phyloP scores from a whole-genome alignment of 192 early-diverging fungal species.

The Spinellus fusiger region DNA sequence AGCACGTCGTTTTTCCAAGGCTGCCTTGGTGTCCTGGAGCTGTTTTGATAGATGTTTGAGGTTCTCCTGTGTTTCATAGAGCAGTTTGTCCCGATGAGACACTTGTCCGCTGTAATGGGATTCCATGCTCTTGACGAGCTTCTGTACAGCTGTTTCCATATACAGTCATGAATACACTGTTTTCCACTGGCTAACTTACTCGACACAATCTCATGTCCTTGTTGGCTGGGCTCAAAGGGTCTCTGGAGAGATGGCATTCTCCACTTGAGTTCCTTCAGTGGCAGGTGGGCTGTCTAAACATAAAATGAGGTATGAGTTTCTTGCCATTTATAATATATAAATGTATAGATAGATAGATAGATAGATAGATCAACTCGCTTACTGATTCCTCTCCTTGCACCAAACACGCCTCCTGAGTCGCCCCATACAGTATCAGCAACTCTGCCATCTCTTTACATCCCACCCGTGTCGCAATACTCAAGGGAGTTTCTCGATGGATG shows the following conservation, averaged over 20 bases:
- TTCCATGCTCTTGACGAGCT: constrained; percentile 64
- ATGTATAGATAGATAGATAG: no score
- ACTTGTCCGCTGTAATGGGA: constrained; percentile 58
- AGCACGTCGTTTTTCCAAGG: constrained; percentile 42
- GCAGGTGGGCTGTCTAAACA: no score
- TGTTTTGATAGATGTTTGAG: constrained; percentile 46
- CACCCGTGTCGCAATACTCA: constrained; percentile 81
- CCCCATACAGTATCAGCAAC: constrained; percentile 70
- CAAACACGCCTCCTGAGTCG: constrained; percentile 22
- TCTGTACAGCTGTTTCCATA: constrained; percentile 48
- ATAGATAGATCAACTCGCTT: neutral
- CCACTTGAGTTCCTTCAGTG: no score
- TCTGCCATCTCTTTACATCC: constrained; percentile 68
- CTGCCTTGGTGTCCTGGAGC: constrained; percentile 47
- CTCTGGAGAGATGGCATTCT: constrained; percentile 17
- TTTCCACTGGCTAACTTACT: constrained; percentile 1
- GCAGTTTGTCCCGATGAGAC: constrained; percentile 45
- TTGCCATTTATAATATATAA: no score
- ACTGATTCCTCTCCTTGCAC: neutral
- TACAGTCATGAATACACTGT: neutral
- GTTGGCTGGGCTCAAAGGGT: neutral
- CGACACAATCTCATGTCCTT: constrained; percentile 5
- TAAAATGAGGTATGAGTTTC: no score
- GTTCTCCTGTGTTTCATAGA: constrained; percentile 49
- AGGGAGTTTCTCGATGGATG: constrained; percentile 74